A percentile compares a stretch with the other conserved stretches of the same genome.
Conservation (phyloP, 345 rosid genomes). For the Euphorbia pulcherrima region DNA sequence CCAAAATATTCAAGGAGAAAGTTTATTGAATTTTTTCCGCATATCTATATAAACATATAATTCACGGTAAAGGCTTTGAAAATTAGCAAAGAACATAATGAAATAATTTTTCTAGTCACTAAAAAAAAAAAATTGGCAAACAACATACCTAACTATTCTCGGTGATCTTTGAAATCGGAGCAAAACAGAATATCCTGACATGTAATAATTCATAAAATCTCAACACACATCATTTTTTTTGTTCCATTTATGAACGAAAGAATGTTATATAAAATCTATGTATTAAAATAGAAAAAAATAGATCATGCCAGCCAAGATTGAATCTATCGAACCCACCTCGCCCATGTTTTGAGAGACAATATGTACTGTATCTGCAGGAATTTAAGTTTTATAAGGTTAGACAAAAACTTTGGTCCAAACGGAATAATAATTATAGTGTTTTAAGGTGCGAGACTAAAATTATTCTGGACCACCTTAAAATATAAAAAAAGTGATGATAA, state of each 20-base stretch:
- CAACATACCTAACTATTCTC: constrained; percentile 62
- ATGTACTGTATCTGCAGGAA: constrained; percentile 49
- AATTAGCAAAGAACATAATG: neutral
- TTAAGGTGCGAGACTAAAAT: too few relatives aligned
- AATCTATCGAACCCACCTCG: constrained; percentile 47
- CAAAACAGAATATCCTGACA: constrained; percentile 68
- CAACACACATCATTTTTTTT: neutral
- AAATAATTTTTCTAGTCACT: neutral
- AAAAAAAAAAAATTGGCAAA: constrained; percentile 1
- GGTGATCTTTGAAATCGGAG: constrained; percentile 49
- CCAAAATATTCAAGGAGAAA: too few relatives aligned
- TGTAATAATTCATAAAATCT: constrained; percentile 16
- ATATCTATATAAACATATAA: too few relatives aligned
- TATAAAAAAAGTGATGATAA: too few relatives aligned
- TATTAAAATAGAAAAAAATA: neutral
- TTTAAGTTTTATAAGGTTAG: constrained; percentile 12
- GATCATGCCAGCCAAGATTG: neutral
- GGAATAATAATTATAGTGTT: too few relatives aligned
- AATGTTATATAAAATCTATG: neutral
- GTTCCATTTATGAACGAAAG: neutral
- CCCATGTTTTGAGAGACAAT: constrained; percentile 52
- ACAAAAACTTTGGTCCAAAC: too few relatives aligned
- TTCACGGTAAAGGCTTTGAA: neutral
- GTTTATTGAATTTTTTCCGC: too few relatives aligned
- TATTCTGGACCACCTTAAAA: too few relatives aligned